These are phyloP conservation scores for Eimeria falciformis DNA, from an alignment of 169 alveolate species.

Conservation along the genomic window DNA sequence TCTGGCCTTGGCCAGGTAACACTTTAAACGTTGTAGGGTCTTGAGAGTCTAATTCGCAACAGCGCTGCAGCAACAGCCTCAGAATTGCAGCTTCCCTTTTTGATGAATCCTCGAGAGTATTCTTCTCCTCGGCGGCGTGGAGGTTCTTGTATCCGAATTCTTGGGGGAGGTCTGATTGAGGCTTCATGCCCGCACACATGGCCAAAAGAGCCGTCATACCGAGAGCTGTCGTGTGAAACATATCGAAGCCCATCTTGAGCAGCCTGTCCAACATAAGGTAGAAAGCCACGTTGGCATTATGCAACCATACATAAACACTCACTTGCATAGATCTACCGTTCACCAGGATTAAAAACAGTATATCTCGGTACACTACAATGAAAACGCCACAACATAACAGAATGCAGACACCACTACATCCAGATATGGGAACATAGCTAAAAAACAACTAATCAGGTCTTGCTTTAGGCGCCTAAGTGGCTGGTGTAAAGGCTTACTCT, in stretches of 20 bases:
- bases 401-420: neutral
- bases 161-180: neutral
- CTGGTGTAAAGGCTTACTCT: constrained; percentile 24
- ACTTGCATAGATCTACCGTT: too few relatives aligned
- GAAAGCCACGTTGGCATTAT: too few relatives aligned
- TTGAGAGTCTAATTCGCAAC: neutral
- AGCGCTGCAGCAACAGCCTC: constrained; percentile 48
- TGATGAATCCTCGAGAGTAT: neutral
- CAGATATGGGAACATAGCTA: neutral
- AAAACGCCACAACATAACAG: too few relatives aligned
- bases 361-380: too few relatives aligned
- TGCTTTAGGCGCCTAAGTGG: neutral
- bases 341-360: too few relatives aligned
- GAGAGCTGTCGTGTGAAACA: constrained; percentile 78
- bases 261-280: constrained; percentile 17
- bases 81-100: neutral
- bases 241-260: constrained; percentile 67
- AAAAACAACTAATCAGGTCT: too few relatives aligned
- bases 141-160: neutral
- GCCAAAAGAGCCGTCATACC: constrained; percentile 86
- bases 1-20: neutral
- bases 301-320: too few relatives aligned
- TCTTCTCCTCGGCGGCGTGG: neutral
- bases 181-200: constrained; percentile 74
- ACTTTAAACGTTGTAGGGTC: neutral